Evolutionary conservation across 2,329 filamentous ascomycete species (phyloP), one percentile per base, ranked within the genome.

Genomic region (Dactylonectria estremocensis): DNA sequence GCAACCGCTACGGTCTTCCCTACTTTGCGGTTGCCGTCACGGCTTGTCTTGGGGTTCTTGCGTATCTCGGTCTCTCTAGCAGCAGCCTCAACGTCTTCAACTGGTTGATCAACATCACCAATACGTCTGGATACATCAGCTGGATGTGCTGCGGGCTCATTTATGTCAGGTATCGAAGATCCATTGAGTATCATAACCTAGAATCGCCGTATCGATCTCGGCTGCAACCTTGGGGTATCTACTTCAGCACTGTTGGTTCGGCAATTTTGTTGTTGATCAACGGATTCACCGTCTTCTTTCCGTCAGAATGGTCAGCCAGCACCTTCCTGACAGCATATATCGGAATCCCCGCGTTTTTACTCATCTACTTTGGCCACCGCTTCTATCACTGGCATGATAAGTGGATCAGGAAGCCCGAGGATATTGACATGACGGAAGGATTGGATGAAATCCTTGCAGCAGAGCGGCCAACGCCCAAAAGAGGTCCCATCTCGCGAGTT

Each of bases 61-160:
- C 90, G 0, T 95, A 91, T 81, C 88, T 95, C 78, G 93, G 92
- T 75, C 85, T 91, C 13, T 90, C 88, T 52, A 87, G 85, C 72
- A 87, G 85, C 33, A 90, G 91, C 16, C 86, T 88, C 50, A 83
- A 84, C 5, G 91, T 93, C 5, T 94, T 93, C 78, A 86, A 85
- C 63, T 93, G 92, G 90, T 92, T 94, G 77, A 86, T 90, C 74
- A 92, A 91, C 76, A 86, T 93, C 61, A 91, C 89, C 16, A 93
- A 87, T 66, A 88, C 89, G 62, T 86, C 86, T 0, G 88, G 87
- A 3, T 87, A 86, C 75, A 86, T 91, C 73, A 88, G 87, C 33
- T 91, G 88, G 88, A 84, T 89, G 67, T 59, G 57, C 43, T 69
- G 66, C 33, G 63, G 61, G 4, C 35, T 52, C 3, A 56, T 70